A percentile compares a stretch with the other conserved stretches of the same genome.
phyloP scores from a whole-genome alignment of 495 filamentous ascomycete species.

The Evernia prunastri region DNA sequence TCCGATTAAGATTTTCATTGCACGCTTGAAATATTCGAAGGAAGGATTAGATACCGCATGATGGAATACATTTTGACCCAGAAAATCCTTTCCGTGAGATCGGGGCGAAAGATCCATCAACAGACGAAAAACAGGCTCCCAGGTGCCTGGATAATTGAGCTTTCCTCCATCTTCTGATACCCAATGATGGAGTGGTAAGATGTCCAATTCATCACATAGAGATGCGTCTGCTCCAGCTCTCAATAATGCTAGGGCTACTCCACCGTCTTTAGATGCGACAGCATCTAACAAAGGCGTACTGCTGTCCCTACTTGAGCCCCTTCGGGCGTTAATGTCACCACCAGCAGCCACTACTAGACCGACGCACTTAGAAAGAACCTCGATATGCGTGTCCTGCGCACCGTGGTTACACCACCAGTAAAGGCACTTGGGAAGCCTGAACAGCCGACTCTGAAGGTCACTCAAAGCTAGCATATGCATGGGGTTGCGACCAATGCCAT shows the following conservation, averaged over 20 bases:
- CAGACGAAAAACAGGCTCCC: not conserved
- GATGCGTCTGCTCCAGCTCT: not conserved
- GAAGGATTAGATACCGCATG: not conserved
- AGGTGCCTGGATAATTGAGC: slow-evolving; percentile 1
- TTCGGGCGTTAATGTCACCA: not conserved
- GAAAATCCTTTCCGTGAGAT: not conserved
- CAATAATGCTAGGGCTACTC: not conserved
- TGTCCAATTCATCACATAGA: not conserved
- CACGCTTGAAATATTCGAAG: slow-evolving; percentile 1
- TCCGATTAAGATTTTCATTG: not conserved
- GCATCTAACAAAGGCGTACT: slow-evolving; percentile 1
- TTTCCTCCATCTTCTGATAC: not conserved
- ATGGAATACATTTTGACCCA: not conserved
- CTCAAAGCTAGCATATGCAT: slow-evolving; percentile 24
- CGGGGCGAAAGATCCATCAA: not conserved
- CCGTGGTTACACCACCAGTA: slow-evolving; percentile 28
- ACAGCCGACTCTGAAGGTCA: slow-evolving; percentile 13
- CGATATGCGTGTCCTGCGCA: slow-evolving; percentile 18
- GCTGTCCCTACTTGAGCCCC: not conserved
- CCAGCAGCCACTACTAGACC: not conserved
- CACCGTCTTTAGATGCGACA: not conserved
- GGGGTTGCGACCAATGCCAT: slow-evolving; percentile 23
- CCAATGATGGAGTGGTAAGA: not conserved
- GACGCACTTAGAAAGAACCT: slow-evolving; percentile 6
- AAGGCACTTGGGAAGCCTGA: slow-evolving; percentile 19